Percentiles rank a stretch among this genome's conserved stretches.
Evolutionary conservation across 805 yeast species (phyloP).

Genomic region (Ogataea naganishii): DNA sequence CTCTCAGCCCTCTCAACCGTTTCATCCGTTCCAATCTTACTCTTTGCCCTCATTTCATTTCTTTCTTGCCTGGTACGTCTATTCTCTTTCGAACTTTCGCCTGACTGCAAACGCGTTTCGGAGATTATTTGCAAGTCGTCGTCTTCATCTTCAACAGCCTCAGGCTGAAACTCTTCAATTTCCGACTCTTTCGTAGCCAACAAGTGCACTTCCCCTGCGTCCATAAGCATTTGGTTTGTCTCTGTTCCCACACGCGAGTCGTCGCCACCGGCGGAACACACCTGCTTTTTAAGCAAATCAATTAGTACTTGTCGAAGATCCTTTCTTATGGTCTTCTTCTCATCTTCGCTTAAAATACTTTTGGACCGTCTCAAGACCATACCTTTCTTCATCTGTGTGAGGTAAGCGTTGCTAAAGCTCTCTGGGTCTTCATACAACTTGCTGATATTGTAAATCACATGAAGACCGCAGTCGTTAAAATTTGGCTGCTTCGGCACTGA

Average conservation of each 20-base stretch:
- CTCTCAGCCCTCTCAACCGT: too few relatives aligned
- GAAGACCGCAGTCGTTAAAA: conserved; percentile 92
- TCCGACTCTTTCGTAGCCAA: conserved; percentile 8
- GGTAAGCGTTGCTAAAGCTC: conserved; percentile 25
- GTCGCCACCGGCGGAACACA: conserved; percentile 14
- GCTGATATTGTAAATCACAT: conserved; percentile 66
- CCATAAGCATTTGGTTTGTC: too few relatives aligned
- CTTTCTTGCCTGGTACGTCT: too few relatives aligned
- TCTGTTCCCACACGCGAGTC: conserved; percentile 14
- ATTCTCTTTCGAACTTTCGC: too few relatives aligned
- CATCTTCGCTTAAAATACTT: conserved; percentile 17
- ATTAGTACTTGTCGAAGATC: conserved; percentile 16
- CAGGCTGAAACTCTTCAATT: conserved; percentile 3
- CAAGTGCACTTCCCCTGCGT: too few relatives aligned
- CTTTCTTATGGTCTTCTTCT: conserved; percentile 16
- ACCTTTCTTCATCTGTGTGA: conserved; percentile 6
- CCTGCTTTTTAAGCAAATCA: conserved; percentile 18
- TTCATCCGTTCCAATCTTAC: too few relatives aligned
- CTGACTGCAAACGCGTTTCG: too few relatives aligned
- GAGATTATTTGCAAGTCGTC: conserved; percentile 22
- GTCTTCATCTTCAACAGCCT: conserved; percentile 13
- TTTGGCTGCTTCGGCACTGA: conserved; percentile 79
- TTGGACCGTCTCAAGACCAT: conserved; percentile 11
- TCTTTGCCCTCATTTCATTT: too few relatives aligned
- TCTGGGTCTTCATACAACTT: conserved; percentile 44